Percentiles rank a stretch among this genome's conserved stretches.
Evolutionary conservation across 1,284 basidiomycete genomes (phyloP).

Genomic region (Pseudozyma sp.): DNA sequence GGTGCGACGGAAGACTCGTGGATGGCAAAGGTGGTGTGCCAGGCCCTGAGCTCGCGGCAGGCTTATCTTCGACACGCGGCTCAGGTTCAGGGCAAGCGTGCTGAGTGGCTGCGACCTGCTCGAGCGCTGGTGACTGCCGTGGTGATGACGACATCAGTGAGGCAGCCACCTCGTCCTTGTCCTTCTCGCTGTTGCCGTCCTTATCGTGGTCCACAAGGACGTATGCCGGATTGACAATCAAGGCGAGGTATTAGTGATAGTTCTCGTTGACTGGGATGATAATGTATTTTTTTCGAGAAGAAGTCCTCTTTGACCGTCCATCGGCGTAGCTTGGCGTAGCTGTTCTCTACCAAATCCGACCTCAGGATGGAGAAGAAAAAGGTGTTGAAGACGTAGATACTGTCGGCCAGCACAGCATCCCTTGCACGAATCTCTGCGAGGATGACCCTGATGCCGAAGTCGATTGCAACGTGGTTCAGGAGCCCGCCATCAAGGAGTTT

Average conservation of each 20-base stretch:
- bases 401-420: constrained; percentile 76
- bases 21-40: constrained; percentile 15
- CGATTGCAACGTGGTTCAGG: constrained; percentile 93
- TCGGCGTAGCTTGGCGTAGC: constrained; percentile 86
- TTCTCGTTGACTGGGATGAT: constrained; percentile 97
- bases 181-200: constrained; percentile 20
- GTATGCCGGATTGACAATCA: constrained; percentile 83
- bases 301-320: constrained; percentile 91
- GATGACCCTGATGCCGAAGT: constrained; percentile 89
- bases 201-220: constrained; percentile 16
- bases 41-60: constrained; percentile 1
- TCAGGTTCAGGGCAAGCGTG: too few relatives aligned
- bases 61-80: not conserved
- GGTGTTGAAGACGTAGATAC: constrained; percentile 91
- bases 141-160: not conserved
- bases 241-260: constrained; percentile 95
- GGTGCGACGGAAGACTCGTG: constrained; percentile 1
- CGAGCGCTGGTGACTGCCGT: not conserved
- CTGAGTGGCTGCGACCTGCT: too few relatives aligned
- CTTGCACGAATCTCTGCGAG: constrained; percentile 54
- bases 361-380: constrained; percentile 96
- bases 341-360: constrained; percentile 71
- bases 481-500: constrained; percentile 58
- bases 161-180: constrained; percentile 22
- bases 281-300: constrained; percentile 89